A percentile compares a stretch with the other conserved stretches of the same genome.
phyloP scores from a whole-genome alignment of 2,329 filamentous ascomycete species.

The Sporothrix schenckii region DNA sequence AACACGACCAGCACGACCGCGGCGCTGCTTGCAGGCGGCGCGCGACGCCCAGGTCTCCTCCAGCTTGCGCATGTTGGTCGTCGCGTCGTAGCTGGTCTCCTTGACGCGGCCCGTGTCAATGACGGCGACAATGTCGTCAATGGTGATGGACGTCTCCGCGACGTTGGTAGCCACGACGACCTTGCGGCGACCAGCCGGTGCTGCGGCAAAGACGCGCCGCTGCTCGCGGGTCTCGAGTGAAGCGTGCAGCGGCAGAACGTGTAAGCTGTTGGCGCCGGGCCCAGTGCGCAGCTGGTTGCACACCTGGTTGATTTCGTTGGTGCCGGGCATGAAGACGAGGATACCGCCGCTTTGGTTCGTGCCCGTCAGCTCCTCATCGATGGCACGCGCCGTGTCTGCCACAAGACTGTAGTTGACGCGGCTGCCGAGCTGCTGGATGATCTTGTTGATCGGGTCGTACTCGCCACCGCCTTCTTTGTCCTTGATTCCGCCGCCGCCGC shows the following conservation, averaged over 20 bases:
- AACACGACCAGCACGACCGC: conserved; percentile 91
- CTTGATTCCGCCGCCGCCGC: background rate
- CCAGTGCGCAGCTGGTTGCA: conserved; percentile 65
- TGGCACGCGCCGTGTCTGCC: conserved; percentile 74
- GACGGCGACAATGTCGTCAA: conserved; percentile 94
- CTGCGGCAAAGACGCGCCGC: conserved; percentile 75
- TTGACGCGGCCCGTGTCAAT: conserved; percentile 96
- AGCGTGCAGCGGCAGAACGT: conserved; percentile 87
- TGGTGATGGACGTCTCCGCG: conserved; percentile 97
- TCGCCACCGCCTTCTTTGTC: conserved; percentile 6
- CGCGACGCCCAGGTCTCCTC: conserved; percentile 94
- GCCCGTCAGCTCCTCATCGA: conserved; percentile 72
- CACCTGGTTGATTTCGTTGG: conserved; percentile 85
- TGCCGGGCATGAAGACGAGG: conserved; percentile 91
- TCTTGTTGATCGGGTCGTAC: conserved; percentile 65
- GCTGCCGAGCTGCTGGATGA: conserved; percentile 72
- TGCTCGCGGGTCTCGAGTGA: conserved; percentile 89
- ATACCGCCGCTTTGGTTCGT: conserved; percentile 78
- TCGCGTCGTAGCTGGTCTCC: conserved; percentile 89
- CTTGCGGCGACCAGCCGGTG: conserved; percentile 82
- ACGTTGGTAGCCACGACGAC: conserved; percentile 95
- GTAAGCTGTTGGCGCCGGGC: conserved; percentile 53
- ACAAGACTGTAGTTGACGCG: conserved; percentile 92
- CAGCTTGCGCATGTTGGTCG: conserved; percentile 90
- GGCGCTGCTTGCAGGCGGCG: conserved; percentile 90